Evolutionary conservation across 2,329 filamentous ascomycete species (phyloP).

Genomic region (Daldinia sp.): DNA sequence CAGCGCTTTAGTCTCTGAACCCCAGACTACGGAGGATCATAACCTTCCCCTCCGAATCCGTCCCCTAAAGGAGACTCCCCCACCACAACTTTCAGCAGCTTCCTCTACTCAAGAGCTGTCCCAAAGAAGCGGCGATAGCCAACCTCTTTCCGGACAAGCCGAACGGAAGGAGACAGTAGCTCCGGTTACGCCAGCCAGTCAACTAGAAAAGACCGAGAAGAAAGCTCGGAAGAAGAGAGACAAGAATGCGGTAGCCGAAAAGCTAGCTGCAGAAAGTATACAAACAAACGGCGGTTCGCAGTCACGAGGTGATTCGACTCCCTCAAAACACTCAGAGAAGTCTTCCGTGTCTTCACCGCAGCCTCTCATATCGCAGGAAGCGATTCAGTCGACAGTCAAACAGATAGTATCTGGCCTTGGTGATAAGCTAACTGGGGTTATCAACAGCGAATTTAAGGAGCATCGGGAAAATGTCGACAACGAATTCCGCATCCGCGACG

Average conservation of each 20-base stretch:
- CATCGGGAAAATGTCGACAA: constrained; percentile 71
- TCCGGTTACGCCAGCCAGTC: constrained; percentile 42
- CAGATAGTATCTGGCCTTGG: constrained; percentile 62
- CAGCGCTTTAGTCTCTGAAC: constrained; percentile 56
- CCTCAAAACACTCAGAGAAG: constrained; percentile 48
- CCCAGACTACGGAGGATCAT: constrained; percentile 55
- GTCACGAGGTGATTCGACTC: constrained; percentile 47
- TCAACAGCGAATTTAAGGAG: constrained; percentile 62
- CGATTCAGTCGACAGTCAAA: constrained; percentile 62
- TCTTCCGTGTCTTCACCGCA: constrained; percentile 35
- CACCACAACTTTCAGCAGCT: constrained; percentile 32
- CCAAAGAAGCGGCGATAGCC: constrained; percentile 41
- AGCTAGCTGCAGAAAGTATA: constrained; percentile 48
- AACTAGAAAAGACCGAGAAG: constrained; percentile 47
- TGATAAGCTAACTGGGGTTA: constrained; percentile 55
- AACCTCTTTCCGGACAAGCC: constrained; percentile 28
- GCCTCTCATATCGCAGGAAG: constrained; percentile 50
- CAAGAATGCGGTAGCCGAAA: constrained; percentile 67
- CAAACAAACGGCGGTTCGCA: constrained; percentile 52
- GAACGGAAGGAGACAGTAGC: constrained; percentile 45
- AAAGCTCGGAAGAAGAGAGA: constrained; percentile 52
- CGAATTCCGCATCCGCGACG: constrained; percentile 65
- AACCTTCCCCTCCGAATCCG: constrained; percentile 43
- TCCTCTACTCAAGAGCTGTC: constrained; percentile 38
- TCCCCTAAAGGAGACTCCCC: constrained; percentile 42